A percentile compares a stretch with the other conserved stretches of the same genome.
Conservation (phyloP, 768 basidiomycete genomes). For the Suillus brevipes region DNA sequence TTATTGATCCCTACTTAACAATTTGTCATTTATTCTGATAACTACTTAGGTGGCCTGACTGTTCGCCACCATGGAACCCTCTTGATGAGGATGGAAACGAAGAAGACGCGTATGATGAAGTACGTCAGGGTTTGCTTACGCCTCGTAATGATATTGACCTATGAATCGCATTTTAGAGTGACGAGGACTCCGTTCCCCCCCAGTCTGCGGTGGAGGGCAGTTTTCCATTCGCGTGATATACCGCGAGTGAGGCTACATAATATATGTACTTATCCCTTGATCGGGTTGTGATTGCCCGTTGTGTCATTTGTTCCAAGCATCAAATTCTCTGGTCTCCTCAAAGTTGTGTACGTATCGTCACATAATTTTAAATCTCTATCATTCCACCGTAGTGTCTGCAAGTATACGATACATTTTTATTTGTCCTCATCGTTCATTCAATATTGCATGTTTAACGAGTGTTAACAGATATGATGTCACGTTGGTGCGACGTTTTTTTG, state of each 20-base stretch:
- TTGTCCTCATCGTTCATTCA: not conserved
- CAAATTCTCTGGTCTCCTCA: not conserved
- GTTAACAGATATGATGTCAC: too few species aligned
- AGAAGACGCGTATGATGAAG: conserved; percentile 13
- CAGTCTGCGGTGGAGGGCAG: not conserved
- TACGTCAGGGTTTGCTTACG: not conserved
- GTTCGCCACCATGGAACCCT: conserved; percentile 20
- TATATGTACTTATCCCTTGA: not conserved
- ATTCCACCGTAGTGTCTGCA: not conserved
- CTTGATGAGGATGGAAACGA: conserved; percentile 27
- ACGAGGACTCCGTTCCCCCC: not conserved
- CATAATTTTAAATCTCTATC: not conserved
- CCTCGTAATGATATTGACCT: not conserved
- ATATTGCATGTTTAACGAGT: not conserved
- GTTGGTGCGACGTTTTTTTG: too few species aligned
- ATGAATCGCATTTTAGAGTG: not conserved
- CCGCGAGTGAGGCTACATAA: not conserved
- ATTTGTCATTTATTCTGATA: not conserved
- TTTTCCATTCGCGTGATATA: not conserved
- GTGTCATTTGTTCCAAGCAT: not conserved
- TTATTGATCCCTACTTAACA: not conserved
- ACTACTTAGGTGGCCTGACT: conserved; percentile 21
- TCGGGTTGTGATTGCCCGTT: not conserved
- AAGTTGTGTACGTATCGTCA: not conserved
- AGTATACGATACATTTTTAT: not conserved